Conservation (phyloP, 2,329 filamentous ascomycete species). For the Paecilomyces formosus region DNA sequence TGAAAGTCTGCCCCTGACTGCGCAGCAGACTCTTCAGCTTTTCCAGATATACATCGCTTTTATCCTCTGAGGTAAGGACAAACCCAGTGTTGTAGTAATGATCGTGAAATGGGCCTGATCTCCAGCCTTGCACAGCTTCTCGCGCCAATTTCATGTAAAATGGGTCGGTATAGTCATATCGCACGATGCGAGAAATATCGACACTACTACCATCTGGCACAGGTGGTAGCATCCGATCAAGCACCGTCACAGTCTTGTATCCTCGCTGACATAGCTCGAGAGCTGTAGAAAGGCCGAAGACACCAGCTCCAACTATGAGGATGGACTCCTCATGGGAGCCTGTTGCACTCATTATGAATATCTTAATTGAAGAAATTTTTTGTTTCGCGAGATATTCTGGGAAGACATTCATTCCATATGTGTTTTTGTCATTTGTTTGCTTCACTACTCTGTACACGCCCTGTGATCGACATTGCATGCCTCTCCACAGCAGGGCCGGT, state of each 20-base stretch:
- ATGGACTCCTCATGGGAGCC: constrained; percentile 35
- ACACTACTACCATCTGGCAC: constrained; percentile 48
- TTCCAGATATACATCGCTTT: constrained; percentile 16
- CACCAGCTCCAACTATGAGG: constrained; percentile 62
- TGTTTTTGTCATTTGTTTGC: too few relatives aligned
- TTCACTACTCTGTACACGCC: neutral
- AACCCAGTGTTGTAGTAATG: constrained; percentile 22
- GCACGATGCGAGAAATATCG: constrained; percentile 52
- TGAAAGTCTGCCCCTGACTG: constrained; percentile 25
- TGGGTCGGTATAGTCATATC: constrained; percentile 68
- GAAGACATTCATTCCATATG: too few relatives aligned
- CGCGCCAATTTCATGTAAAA: constrained; percentile 66
- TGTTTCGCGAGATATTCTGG: too few relatives aligned
- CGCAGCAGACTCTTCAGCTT: constrained; percentile 27
- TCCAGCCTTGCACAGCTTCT: constrained; percentile 60
- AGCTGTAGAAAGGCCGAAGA: constrained; percentile 59
- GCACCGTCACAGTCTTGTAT: constrained; percentile 45
- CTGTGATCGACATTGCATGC: neutral
- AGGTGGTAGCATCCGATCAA: constrained; percentile 49
- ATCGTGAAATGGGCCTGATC: constrained; percentile 34
- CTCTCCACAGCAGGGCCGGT: neutral
- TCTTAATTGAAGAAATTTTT: neutral
- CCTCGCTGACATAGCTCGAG: constrained; percentile 57
- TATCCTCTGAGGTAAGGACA: constrained; percentile 18
- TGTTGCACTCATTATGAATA: neutral